phyloP scores from a whole-genome alignment of 2,329 filamentous ascomycete species.

The Epichloe glyceriae region DNA sequence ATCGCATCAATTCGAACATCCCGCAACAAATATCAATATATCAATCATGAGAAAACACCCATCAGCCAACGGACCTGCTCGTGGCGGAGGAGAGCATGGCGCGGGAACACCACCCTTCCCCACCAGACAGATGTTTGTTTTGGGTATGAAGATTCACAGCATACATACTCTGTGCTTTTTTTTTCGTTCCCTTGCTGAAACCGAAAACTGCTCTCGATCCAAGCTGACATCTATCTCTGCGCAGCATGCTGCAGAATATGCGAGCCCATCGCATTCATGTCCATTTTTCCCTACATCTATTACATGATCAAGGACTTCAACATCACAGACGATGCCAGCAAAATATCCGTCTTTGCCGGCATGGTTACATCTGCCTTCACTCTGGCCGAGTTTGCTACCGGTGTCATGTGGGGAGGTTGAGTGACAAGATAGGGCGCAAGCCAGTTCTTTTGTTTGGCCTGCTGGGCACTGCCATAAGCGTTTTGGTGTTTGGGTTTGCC shows the following conservation, averaged over 20 bases:
- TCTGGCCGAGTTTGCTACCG: conserved; percentile 86
- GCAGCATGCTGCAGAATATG: conserved; percentile 86
- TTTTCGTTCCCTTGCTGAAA: not conserved
- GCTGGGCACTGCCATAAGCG: conserved; percentile 81
- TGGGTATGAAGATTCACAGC: conserved; percentile 26
- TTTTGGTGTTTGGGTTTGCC: conserved; percentile 84
- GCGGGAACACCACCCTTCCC: conserved; percentile 23
- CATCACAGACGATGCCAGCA: conserved; percentile 62
- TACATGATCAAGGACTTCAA: conserved; percentile 92
- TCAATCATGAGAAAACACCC: conserved; percentile 19
- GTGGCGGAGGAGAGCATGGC: conserved; percentile 12
- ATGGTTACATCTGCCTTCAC: conserved; percentile 96
- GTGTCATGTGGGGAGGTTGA: conserved; percentile 89
- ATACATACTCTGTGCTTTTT: not conserved
- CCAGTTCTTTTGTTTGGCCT: conserved; percentile 85
- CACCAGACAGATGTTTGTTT: conserved; percentile 36
- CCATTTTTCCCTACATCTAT: conserved; percentile 96
- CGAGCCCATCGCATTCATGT: conserved; percentile 99
- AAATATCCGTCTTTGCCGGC: conserved; percentile 84
- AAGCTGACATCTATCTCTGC: not conserved
- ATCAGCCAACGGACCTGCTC: conserved; percentile 12
- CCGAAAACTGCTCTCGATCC: too few species aligned
- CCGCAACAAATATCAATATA: not conserved
- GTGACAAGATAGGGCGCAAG: conserved; percentile 84
- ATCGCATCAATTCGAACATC: not conserved